Evolutionary conservation across 192 early-diverging fungal genomes (phyloP).

Genomic region (Diversispora epigaea): DNA sequence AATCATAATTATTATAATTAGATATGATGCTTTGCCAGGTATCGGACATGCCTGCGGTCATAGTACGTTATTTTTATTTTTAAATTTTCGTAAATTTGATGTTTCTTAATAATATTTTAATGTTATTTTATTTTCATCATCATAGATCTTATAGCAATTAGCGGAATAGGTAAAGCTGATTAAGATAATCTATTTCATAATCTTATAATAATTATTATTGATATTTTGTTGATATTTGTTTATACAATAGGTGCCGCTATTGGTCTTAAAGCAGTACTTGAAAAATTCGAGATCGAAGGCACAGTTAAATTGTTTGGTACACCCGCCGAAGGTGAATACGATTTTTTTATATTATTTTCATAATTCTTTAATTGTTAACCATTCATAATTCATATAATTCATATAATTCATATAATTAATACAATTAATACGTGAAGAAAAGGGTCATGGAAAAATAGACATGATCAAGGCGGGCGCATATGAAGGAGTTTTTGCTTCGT

Average conservation of each 20-base stretch:
- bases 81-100: background rate
- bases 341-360: background rate
- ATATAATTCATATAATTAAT: background rate
- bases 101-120: background rate
- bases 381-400: background rate
- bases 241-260: conserved; percentile 61
- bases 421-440: conserved; percentile 39
- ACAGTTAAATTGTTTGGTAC: conserved; percentile 72
- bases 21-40: conserved; percentile 64
- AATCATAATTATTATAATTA: background rate
- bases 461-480: conserved; percentile 70
- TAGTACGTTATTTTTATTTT: conserved; percentile 31
- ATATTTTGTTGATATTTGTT: too few species aligned
- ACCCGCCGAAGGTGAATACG: conserved; percentile 61
- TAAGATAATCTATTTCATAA: conserved; percentile 24
- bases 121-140: background rate
- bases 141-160: conserved; percentile 4
- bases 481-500: conserved; percentile 64
- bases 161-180: background rate
- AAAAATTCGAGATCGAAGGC: conserved; percentile 48
- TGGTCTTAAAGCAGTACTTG: conserved; percentile 35
- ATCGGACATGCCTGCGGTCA: conserved; percentile 72
- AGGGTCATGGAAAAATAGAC: conserved; percentile 69
- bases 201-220: conserved; percentile 71
- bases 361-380: background rate